Base-by-base conservation (phyloP, 2,329 filamentous ascomycete species). In the Juglanconis sp. region DNA sequence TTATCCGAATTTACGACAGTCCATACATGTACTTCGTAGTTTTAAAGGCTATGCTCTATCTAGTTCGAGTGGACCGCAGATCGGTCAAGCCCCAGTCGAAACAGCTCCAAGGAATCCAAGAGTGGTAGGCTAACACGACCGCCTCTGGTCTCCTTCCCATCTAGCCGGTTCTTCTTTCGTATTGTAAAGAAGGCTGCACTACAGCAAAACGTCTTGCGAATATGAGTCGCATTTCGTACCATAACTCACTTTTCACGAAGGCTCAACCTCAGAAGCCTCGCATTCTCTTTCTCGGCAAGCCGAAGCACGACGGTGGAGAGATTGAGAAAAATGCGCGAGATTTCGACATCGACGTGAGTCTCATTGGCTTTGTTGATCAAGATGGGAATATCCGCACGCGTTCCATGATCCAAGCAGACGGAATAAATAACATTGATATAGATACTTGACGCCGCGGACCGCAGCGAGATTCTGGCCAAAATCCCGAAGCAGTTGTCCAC, bases 301-400 rank as follows among this genome's bases (percentile, higher is more conserved):
- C 55, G 34, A 38, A 38, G 30, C 55, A 57, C 15, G 55, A 57
- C 5, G 55, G 55, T 31, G 55, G 55, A 52, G 55, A 57, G 31
- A 34, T 49, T 24, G n/a, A 42, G n/a, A 48, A 49, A 15, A 52
- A 57, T 11, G 38, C 55, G 1, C 17, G 44, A n/a, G 13, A 1
- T 10, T 57, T 52, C 34, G 55, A 57, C 9, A 57, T 57, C 32
- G 35, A 57, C 9, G 55, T 57, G 36, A 57, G 55, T 51, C 47
- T 6, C 10, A 10, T 4, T 24, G 24, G 24, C 24, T 2, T 24
- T 24, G 24, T 24, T 24, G 24, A 24, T 24, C 24, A 24, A 2
- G 24, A 24, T 24, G 24, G 24, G 24, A 24, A 24, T 24, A 24
- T 24, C 24, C 24, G 24, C 24, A 24, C 24, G 24, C 24, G 24